Base-by-base conservation (phyloP, 2,329 filamentous ascomycete genomes). In the Pseudopithomyces maydicus region DNA sequence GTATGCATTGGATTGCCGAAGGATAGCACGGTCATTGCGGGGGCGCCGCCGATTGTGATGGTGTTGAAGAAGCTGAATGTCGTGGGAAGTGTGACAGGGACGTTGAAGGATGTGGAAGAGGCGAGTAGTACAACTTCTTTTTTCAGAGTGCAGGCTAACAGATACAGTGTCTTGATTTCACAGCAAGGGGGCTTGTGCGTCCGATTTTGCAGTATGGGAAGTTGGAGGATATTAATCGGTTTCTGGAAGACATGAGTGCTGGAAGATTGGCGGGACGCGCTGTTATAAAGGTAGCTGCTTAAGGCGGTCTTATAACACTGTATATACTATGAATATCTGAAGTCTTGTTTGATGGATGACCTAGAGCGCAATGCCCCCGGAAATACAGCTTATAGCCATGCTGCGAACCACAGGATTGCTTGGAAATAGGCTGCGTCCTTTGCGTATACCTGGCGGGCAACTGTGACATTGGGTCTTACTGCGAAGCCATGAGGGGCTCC, bases 81-180 rank as follows among this genome's bases (percentile, higher is more conserved):
- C 38, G 77, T 80, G 19, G 78, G 78, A 0, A 77, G 73, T 55
- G 74, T 80, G 15, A 75, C 74, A 1, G 78, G 77, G 6, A 79
- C 76, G 14, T 52, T 78, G 58, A 80, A 79, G 64, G 78, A 81
- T 57, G 78, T 80, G 1, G 77, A 80, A 53, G 77, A 80, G 65
- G 77, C 76, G 29, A 64, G 57, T 56, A 41, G n/a, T 41, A 22
- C 6, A 32, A 3, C 15, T 23, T 35, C 26, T 12, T n/a, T 23
- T n/a, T n/a, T 11, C 10, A 42, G n/a, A 39, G 7, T 6, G 8
- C 8, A 19, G 8, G 20, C 49, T 59, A n/a, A 56, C 32, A 33
- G 17, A 15, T 4, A 26, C 15, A 59, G 58, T 55, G 56, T 20
- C 56, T 80, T n/a, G 78, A 79, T 39, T 79, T 80, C 55, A 79